Percentiles rank a stretch among this genome's conserved stretches.
phyloP scores from a whole-genome alignment of 768 basidiomycete genomes.

The Termitomyces sp. region DNA sequence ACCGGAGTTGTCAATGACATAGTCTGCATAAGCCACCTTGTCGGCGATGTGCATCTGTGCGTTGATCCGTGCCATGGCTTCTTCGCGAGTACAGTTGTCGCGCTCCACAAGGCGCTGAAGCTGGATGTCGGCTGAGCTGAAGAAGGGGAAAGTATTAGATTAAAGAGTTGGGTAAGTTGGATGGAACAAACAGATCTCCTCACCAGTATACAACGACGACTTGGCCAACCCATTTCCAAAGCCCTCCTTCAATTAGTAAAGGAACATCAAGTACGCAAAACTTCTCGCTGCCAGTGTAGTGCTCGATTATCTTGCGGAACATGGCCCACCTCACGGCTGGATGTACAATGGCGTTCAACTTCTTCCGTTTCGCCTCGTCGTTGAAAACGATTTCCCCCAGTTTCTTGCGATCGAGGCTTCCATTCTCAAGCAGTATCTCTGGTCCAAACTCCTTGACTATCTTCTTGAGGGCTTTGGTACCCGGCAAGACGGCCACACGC shows the following conservation, averaged over 20 bases:
- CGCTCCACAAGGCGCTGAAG: slow-evolving; percentile 76
- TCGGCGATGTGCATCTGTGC: slow-evolving; percentile 76
- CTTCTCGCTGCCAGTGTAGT: slow-evolving; percentile 76
- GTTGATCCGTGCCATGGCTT: slow-evolving; percentile 67
- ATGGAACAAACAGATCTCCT: slow-evolving; percentile 16
- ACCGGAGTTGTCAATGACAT: slow-evolving; percentile 88
- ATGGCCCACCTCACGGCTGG: slow-evolving; percentile 85
- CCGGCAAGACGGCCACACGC: slow-evolving; percentile 79
- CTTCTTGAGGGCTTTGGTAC: slow-evolving; percentile 61
- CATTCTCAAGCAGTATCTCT: slow-evolving; percentile 59
- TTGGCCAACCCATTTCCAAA: slow-evolving; percentile 79
- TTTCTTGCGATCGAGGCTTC: slow-evolving; percentile 73
- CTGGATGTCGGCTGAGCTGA: slow-evolving; percentile 56
- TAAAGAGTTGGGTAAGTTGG: neutral
- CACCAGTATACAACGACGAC: slow-evolving; percentile 93
- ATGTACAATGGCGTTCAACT: slow-evolving; percentile 83
- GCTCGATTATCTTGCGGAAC: slow-evolving; percentile 54
- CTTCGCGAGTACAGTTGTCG: slow-evolving; percentile 57
- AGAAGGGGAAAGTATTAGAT: neutral
- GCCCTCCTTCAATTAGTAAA: slow-evolving; percentile 79
- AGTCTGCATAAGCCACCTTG: slow-evolving; percentile 82
- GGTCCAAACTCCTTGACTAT: slow-evolving; percentile 71
- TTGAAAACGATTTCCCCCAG: slow-evolving; percentile 84
- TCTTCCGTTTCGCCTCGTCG: slow-evolving; percentile 61
- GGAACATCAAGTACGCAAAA: slow-evolving; percentile 88